Evolutionary conservation across 2,329 filamentous ascomycete species (phyloP).

Genomic region (Fusarium sambucinum): DNA sequence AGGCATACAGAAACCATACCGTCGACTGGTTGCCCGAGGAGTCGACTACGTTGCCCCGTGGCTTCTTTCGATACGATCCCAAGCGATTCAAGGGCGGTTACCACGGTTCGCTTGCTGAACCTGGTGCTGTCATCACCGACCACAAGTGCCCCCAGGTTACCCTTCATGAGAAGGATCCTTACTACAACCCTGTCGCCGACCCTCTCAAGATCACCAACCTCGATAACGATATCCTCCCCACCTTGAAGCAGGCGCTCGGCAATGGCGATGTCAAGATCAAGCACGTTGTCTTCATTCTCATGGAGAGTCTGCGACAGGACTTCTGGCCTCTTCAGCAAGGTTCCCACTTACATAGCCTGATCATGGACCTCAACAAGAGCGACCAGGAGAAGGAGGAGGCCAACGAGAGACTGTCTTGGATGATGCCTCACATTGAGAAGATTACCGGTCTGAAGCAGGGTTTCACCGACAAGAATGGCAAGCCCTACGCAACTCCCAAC

Average conservation of each 20-base stretch:
- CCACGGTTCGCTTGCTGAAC: conserved; percentile 28
- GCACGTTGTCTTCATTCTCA: conserved; percentile 58
- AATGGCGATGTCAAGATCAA: conserved; percentile 55
- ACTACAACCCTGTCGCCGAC: conserved; percentile 55
- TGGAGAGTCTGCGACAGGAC: conserved; percentile 60
- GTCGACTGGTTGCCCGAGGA: conserved; percentile 49
- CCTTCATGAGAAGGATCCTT: conserved; percentile 46
- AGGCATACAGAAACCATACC: conserved; percentile 44
- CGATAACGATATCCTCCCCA: conserved; percentile 50
- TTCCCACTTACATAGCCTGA: conserved; percentile 54
- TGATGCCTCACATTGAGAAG: conserved; percentile 43
- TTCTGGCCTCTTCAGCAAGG: conserved; percentile 59
- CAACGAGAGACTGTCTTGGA: conserved; percentile 42
- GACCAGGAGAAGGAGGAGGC: conserved; percentile 49
- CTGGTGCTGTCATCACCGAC: background rate
- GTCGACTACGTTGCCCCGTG: conserved; percentile 36
- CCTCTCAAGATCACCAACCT: conserved; percentile 59
- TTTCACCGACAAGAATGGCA: conserved; percentile 43
- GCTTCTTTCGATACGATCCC: conserved; percentile 50
- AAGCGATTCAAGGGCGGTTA: conserved; percentile 43
- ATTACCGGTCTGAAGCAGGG: conserved; percentile 38
- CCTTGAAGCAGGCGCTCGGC: conserved; percentile 45
- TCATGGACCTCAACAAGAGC: conserved; percentile 43
- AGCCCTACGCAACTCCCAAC: conserved; percentile 46
- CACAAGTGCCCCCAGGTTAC: conserved; percentile 37